phyloP scores from a whole-genome alignment of 345 rosid species.

The Clarkia xantiana region DNA sequence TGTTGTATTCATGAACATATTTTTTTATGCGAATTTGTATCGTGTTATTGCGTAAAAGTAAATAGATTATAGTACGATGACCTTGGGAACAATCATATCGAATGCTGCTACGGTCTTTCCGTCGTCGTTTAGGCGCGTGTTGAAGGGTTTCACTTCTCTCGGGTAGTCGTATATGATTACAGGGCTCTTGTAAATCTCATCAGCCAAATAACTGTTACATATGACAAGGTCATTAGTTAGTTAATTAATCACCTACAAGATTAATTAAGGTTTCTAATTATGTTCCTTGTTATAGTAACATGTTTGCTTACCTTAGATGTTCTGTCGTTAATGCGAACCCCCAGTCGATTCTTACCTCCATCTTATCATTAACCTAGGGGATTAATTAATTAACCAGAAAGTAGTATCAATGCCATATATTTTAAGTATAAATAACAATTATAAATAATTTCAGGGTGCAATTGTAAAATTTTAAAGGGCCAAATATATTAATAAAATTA shows the following conservation, averaged over 20 bases:
- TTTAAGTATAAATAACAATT: too few species aligned
- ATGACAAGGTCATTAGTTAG: slow-evolving; percentile 5
- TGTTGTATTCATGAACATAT: too few species aligned
- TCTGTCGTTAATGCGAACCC: slow-evolving; percentile 51
- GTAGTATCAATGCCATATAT: too few species aligned
- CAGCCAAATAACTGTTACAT: slow-evolving; percentile 53
- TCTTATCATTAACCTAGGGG: slow-evolving; percentile 33
- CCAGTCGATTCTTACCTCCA: slow-evolving; percentile 43
- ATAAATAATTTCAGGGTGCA: too few species aligned
- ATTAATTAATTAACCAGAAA: background rate
- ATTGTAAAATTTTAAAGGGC: too few species aligned
- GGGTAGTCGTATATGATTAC: slow-evolving; percentile 53
- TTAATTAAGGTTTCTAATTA: background rate
- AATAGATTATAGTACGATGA: too few species aligned
- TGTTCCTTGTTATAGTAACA: background rate
- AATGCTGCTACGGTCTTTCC: slow-evolving; percentile 78
- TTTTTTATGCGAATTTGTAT: too few species aligned
- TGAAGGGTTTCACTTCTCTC: slow-evolving; percentile 50
- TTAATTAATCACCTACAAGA: too few species aligned
- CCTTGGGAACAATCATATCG: slow-evolving; percentile 80
- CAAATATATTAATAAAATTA: too few species aligned
- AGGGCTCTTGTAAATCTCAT: slow-evolving; percentile 46
- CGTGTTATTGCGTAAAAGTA: too few species aligned
- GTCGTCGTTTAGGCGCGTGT: slow-evolving; percentile 53
- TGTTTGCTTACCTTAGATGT: slow-evolving; percentile 47